These are phyloP conservation scores for Pontederia paniculata DNA, from an alignment of 176 grass and related monocot genomes.

Conservation along the genomic window DNA sequence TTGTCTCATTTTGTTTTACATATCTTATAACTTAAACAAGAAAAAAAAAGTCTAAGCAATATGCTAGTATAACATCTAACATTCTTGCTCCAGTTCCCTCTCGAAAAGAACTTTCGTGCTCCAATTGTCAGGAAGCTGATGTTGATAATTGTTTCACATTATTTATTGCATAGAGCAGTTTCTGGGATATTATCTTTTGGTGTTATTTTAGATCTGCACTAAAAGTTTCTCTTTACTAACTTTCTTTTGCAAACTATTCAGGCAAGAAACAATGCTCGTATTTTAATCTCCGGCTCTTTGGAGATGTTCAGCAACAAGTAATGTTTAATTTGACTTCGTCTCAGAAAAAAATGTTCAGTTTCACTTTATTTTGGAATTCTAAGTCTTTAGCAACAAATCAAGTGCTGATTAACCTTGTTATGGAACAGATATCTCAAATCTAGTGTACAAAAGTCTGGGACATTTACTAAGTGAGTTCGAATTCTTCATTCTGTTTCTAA, in stretches of 20 bases:
- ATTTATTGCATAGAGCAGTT: neutral
- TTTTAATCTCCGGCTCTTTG: conserved; percentile 77
- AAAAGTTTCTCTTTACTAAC: neutral
- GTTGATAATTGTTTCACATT: neutral
- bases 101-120: too few relatives aligned
- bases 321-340: too few relatives aligned
- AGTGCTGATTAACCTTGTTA: neutral
- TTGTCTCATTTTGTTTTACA: too few relatives aligned
- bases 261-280: conserved; percentile 91
- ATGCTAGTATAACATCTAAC: too few relatives aligned
- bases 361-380: conserved; percentile 1
- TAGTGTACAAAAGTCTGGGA: conserved; percentile 69
- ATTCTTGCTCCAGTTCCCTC: too few relatives aligned
- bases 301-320: conserved; percentile 90
- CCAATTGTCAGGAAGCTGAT: too few relatives aligned
- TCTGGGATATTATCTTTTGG: neutral
- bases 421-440: conserved; percentile 64
- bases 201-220: neutral
- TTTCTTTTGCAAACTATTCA: conserved; percentile 19
- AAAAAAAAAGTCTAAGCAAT: too few relatives aligned
- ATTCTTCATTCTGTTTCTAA: conserved; percentile 2
- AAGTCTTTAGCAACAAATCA: neutral
- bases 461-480: conserved; percentile 41
- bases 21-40: too few relatives aligned
- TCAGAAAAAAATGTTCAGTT: too few relatives aligned